These are phyloP conservation scores for Aspergillus bridgeri DNA, from an alignment of 495 filamentous ascomycete genomes.

Conservation along the genomic window DNA sequence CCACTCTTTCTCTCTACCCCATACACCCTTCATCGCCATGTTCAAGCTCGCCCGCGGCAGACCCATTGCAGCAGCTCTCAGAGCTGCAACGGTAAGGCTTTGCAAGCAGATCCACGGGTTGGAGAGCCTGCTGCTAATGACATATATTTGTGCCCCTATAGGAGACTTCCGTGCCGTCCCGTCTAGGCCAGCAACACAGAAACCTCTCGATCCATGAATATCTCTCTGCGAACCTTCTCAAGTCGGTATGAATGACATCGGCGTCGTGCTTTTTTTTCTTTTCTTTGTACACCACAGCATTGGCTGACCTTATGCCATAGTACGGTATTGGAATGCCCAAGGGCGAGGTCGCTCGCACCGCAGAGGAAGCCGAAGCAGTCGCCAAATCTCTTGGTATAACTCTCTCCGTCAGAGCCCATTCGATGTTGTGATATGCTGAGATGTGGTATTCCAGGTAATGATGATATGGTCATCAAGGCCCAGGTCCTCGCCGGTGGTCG, in stretches of 20 bases:
- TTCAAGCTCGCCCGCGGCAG: constrained; percentile 70
- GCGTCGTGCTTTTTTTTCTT: not conserved
- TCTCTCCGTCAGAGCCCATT: constrained; percentile 8
- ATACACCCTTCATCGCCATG: constrained; percentile 45
- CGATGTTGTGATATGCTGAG: constrained; percentile 21
- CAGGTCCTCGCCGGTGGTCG: constrained; percentile 96
- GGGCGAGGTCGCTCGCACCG: constrained; percentile 76
- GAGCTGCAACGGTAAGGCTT: constrained; percentile 56
- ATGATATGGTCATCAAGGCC: constrained; percentile 99
- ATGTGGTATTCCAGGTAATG: constrained; percentile 55
- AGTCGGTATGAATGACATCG: constrained; percentile 56
- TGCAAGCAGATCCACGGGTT: constrained; percentile 11
- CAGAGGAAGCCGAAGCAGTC: constrained; percentile 85
- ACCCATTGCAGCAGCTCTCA: constrained; percentile 64
- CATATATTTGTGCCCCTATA: constrained; percentile 19
- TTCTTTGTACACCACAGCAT: not conserved
- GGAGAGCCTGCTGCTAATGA: constrained; percentile 21
- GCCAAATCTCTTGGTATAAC: constrained; percentile 77
- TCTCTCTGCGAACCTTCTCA: constrained; percentile 84
- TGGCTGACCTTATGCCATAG: constrained; percentile 48
- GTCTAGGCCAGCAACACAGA: constrained; percentile 64
- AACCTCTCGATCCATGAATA: constrained; percentile 96
- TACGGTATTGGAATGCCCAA: constrained; percentile 92
- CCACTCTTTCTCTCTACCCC: constrained; percentile 24
- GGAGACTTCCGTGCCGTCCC: constrained; percentile 47